Base-by-base conservation (phyloP, 352 stramenopile genomes). In the Phytophthora pluvialis region DNA sequence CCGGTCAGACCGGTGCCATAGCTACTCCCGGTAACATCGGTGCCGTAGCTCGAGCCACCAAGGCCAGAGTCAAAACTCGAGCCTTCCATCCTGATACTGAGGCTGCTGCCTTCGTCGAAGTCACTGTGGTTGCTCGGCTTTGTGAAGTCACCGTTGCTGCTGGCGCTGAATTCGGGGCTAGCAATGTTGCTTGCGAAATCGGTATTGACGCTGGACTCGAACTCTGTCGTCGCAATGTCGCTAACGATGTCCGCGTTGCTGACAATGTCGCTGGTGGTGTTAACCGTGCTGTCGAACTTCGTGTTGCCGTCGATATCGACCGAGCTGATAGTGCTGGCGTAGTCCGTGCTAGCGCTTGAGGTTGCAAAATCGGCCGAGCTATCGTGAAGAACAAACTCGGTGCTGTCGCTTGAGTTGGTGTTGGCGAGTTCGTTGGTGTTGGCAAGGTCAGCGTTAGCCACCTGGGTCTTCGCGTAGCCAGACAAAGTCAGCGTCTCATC, bases 401-500 rank as follows among this genome's bases (percentile, higher is more conserved):
- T 77, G 49, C 64, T 74, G 36, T 72, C 72, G 18, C 60, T 77
- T 3, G 65, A 60, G 35, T 68, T 72, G 16, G 55, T 65, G 26
- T 63, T 71, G 16, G 54, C 60, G 15, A 73, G 51, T 10, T 28
- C 50, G 18, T 53, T 65, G 3, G 56, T 44, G 43, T 46, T 66
- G 28, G 45, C 47, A n/a, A 60, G 16, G 15, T 61, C 48, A 1
- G 43, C 7, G 25, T 53, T 58, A 8, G 18, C 45, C 2, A 48
- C 6, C 36, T 75, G 43, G 16, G 33, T 44, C 21, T 70, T 72
- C 2, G 50, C 60, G 32, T 67, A 67, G 13, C 45, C 70, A 40
- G 70, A 78, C 52, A 72, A 54, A 12, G 74, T 75, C 45, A 78
- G 60, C 31, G 70, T 79, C 50, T 80, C 69, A 32, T 83, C 68